Base-by-base conservation (phyloP, 257 asterid species). In the Jasminum sambac region DNA sequence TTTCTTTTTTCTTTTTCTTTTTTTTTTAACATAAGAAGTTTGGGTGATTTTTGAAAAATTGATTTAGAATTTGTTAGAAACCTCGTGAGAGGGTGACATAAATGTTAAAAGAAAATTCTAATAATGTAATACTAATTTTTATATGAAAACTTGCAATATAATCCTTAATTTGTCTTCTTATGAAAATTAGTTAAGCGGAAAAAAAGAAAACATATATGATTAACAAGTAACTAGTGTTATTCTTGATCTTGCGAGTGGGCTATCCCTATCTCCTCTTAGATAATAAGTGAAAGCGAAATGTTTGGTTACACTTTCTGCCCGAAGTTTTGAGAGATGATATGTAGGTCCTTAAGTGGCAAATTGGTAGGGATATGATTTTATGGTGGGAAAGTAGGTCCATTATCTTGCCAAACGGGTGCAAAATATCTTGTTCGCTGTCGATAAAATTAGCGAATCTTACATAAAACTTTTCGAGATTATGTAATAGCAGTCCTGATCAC, bases 201-300 rank as follows among this genome's bases (percentile, higher is more conserved):
- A 38, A 41, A 40, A 10, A 72, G 50, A 2, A 4, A 34, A 36
- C 21, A 11, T 16, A 0, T 52, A 6, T 13, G 19, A 37, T 50
- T 42, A 17, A 59, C 70, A 48, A 48, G 67, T 72, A 24, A 42
- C 46, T 38, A 40, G 30, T 23, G 62, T 9, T 21, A 23, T 55
- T 21, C 36, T 19, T 11, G 34, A 72, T 50, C 14, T 26, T n/a
- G 40, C 72, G 66, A 70, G 71, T 78, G 63, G 72, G 50, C 62
- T 62, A 24, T 57, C 62, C 63, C 59, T 71, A 37, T 65, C 68
- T 72, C 60, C 36, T 72, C 60, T 44, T 25, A 44, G 82, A 73
- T 78, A 67, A 69, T 60, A 70, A 16, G 60, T 37, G 81, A 80
- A 76, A 70, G 71, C 36, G 77, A 80, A 41, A 62, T 74, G 77